Base-by-base conservation (phyloP, 2,329 filamentous ascomycete species). In the Diaporthe velutina region DNA sequence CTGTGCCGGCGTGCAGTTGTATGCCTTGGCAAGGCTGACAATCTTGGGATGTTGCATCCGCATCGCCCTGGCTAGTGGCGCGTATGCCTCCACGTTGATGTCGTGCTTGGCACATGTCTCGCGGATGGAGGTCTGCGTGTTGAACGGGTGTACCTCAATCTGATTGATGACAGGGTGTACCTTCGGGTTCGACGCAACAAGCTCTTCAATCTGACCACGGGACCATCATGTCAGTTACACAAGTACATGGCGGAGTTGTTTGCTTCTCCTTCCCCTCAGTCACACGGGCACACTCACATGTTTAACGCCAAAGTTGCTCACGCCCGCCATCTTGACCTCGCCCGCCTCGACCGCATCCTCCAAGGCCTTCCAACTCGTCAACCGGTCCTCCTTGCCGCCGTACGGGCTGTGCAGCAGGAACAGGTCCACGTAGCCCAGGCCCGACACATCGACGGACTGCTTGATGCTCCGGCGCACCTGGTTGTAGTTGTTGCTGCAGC, bases 61-160 rank as follows among this genome's bases (percentile, higher is more conserved):
- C 83, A 93, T 86, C 0, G 90, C 94, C 68, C 93, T 88, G 4
- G 91, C 94, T 3, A 97, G 88, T 8, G 95, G 95, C 9, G 94
- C 94, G 78, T 97, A 97, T 0, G 95, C 94, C 83, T 97, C 91
- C 2, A 97, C 88, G 0, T 92, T 84, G 74, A 97, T 95, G 50
- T 86, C 85, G 77, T 96, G 86, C 75, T 90, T 84, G 73, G 90
- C 87, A 80, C 94, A 94, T 78, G 90, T 92, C 17, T 88, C 86
- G 0, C 91, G 89, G 76, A 97, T 95, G 50, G 88, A 87, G 0
- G 86, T 87, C 70, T 93, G 90, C 2, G 93, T 95, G 81, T 96
- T 95, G 88, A 96, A 97, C 0, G 94, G 94, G 76, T 96, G 94
- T 2, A 96, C 89, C 82, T 96, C 93, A 79, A 96, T 93, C 84